Evolutionary conservation across 805 yeast species (phyloP), one percentile per base, ranked within the genome.

Genomic region (Nematodospora valgi): DNA sequence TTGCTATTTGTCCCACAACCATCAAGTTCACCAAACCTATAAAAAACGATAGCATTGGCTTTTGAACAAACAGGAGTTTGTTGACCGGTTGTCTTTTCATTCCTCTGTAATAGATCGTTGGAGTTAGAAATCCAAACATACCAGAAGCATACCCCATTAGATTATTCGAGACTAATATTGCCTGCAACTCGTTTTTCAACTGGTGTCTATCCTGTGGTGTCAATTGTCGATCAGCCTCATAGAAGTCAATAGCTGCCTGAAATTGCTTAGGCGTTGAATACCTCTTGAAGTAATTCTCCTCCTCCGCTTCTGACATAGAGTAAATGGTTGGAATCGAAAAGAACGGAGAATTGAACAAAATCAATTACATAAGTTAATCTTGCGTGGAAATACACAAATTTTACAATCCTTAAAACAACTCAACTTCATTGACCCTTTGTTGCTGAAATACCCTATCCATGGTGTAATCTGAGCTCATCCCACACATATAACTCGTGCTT

Each of bases 151-250:
- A 36, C 23, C 67, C 60, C 21, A 52, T 45, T 27, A 51, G 36
- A 17, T 54, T 49, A 4, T 65, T 44, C 25, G 44, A 42, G n/a
- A 53, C 24, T 14, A 34, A 11, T 9, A 34, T 11, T 4, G 10
- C 12, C 19, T 52, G 43, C 36, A 67, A 49, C 33, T 62, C 70
- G 11, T 52, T 37, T 2, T 64, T 49, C 24, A 67, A 44, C 13
- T 49, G 49, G 4, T 30, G 36, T 25, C 72, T 47, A 39, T 67
- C 72, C 6, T 50, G 43, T 2, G 40, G 34, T 12, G 49, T 50
- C 30, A 67, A 49, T 23, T 49, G 39, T 17, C 52, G 58, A 42
- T 67, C 72, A 3, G 69, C 70, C 40, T 65, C 66, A 41, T 63
- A 64, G 42, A 67, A 67, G 9, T 32, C 24, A 18, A 32, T 19